phyloP scores from a whole-genome alignment of 768 basidiomycete species.

The Filobasidium floriforme region DNA sequence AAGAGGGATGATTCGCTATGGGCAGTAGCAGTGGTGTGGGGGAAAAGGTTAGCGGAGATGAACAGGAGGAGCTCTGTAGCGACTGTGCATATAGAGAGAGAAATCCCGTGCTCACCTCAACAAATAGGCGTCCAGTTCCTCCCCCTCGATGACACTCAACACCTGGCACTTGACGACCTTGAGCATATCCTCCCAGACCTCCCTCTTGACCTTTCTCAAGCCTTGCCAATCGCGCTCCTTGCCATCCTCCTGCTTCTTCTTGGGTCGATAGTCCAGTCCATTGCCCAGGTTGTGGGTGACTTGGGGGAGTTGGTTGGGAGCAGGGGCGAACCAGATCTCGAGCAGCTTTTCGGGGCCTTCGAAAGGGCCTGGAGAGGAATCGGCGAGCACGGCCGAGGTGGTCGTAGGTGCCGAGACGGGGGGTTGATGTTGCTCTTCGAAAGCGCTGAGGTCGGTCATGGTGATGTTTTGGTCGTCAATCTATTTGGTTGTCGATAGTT shows the following conservation, averaged over 20 bases:
- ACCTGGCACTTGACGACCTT: slow-evolving; percentile 94
- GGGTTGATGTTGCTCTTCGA: slow-evolving; percentile 5
- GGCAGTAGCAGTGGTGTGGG: too few species aligned
- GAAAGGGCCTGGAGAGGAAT: slow-evolving; percentile 48
- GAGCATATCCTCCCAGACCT: slow-evolving; percentile 93
- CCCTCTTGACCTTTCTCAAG: slow-evolving; percentile 64
- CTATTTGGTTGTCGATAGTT: too few species aligned
- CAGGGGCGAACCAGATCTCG: slow-evolving; percentile 94
- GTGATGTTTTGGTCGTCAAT: background rate
- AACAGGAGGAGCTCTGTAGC: background rate
- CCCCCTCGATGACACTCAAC: slow-evolving; percentile 76
- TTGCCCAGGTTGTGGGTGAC: background rate
- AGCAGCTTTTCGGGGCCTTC: slow-evolving; percentile 92
- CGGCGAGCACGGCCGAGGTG: slow-evolving; percentile 17
- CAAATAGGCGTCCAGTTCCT: slow-evolving; percentile 90
- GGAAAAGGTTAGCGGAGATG: background rate
- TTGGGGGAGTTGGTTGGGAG: slow-evolving; percentile 54
- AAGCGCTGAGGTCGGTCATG: background rate
- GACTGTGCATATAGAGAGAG: background rate
- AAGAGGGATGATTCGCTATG: slow-evolving; percentile 98
- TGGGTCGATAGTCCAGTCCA: slow-evolving; percentile 12
- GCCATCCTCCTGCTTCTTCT: slow-evolving; percentile 2
- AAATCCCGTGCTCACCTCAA: slow-evolving; percentile 61
- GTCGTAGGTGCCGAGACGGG: slow-evolving; percentile 4
- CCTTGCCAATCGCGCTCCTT: slow-evolving; percentile 53